phyloP scores from a whole-genome alignment of 2,329 filamentous ascomycete genomes.

The Venturia carpophila region DNA sequence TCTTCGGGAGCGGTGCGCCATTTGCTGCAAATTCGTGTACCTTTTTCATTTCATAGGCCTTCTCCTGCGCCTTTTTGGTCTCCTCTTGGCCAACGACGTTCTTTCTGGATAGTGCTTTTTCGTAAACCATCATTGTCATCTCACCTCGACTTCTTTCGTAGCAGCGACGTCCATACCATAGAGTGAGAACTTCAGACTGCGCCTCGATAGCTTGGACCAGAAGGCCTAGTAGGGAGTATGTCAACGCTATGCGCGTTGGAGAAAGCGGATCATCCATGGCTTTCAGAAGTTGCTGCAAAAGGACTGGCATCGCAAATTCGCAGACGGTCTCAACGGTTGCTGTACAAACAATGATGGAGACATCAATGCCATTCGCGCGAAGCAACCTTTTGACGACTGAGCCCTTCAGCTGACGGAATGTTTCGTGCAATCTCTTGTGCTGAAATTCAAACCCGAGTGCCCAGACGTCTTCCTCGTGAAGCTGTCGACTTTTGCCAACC shows the following conservation, averaged over 20 bases:
- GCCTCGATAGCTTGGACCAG: constrained; percentile 52
- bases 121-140: constrained; percentile 76
- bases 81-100: constrained; percentile 20
- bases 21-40: constrained; percentile 14
- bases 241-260: constrained; percentile 50
- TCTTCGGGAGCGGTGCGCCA: background rate
- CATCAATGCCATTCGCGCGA: constrained; percentile 69
- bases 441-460: constrained; percentile 72
- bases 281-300: constrained; percentile 63
- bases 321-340: constrained; percentile 55
- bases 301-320: constrained; percentile 50
- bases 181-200: constrained; percentile 59
- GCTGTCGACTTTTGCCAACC: constrained; percentile 54
- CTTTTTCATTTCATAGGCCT: background rate
- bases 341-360: constrained; percentile 59
- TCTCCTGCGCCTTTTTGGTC: constrained; percentile 19
- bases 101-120: constrained; percentile 65
- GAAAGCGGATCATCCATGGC: constrained; percentile 52
- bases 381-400: constrained; percentile 63
- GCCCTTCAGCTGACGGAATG: constrained; percentile 65
- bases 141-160: constrained; percentile 82
- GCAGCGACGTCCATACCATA: constrained; percentile 76
- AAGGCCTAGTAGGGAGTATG: constrained; percentile 58
- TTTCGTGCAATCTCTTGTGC: constrained; percentile 63
- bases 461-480: constrained; percentile 79